A percentile compares a stretch with the other conserved stretches of the same genome.
phyloP scores from a whole-genome alignment of 208 protist species.

The Wallacemonas sp. region DNA sequence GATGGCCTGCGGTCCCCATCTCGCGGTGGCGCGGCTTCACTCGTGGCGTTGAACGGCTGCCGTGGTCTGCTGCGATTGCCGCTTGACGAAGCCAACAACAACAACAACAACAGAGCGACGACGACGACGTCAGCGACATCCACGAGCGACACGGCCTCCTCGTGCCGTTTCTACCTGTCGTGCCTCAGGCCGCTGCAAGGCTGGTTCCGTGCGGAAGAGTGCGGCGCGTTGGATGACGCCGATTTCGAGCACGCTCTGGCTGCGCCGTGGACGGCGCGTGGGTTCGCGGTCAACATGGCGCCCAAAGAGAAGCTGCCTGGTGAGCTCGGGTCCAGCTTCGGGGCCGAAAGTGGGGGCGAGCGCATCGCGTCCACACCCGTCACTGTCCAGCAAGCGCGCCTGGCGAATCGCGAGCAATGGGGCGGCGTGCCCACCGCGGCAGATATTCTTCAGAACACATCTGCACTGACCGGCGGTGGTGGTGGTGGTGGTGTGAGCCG shows the following conservation, averaged over 20 bases:
- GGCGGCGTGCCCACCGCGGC: background rate
- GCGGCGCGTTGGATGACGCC: conserved; percentile 26
- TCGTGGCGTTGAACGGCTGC: background rate
- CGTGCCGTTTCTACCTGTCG: conserved; percentile 29
- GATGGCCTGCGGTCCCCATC: no score
- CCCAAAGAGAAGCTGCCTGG: no score
- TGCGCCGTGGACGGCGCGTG: background rate
- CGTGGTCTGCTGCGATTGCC: background rate
- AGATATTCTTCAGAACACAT: background rate
- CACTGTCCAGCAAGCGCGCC: no score
- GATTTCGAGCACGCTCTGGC: conserved; percentile 19
- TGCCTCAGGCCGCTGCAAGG: conserved; percentile 36
- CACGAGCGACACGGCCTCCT: background rate
- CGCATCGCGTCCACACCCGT: background rate
- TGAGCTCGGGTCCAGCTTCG: background rate
- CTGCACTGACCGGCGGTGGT: background rate
- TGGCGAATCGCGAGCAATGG: background rate
- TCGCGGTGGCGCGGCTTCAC: background rate
- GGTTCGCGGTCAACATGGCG: no score
- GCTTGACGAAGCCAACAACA: background rate
- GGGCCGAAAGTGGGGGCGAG: conserved; percentile 1
- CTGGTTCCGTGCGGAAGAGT: conserved; percentile 31
- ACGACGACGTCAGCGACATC: background rate
- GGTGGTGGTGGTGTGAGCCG: no score
- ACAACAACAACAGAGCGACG: no score